These are phyloP conservation scores for Stephanodiscus minutulus DNA, from an alignment of 108 stramenopile species.

Conservation along the genomic window DNA sequence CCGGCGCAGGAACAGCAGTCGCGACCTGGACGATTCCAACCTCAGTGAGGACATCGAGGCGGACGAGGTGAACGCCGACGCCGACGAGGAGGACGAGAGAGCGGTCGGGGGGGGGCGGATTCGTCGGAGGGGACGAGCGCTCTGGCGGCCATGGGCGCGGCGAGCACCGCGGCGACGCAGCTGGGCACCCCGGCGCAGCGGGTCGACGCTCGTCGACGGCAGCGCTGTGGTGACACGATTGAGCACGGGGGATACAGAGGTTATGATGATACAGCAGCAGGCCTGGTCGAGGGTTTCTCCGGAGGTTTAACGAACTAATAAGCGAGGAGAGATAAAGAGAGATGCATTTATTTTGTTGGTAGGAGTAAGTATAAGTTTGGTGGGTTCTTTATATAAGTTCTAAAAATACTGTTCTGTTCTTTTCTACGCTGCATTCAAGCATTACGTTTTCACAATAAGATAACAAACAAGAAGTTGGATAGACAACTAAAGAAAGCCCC, in stretches of 20 bases:
- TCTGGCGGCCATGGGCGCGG: constrained; percentile 8
- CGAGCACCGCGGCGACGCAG: background rate
- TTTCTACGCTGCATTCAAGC: no score
- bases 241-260: constrained; percentile 33
- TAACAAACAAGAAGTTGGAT: no score
- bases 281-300: constrained; percentile 19
- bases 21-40: background rate
- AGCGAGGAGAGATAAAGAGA: no score
- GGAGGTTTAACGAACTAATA: background rate
- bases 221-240: constrained; percentile 27
- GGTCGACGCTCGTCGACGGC: background rate
- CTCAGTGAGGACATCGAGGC: constrained; percentile 2
- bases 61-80: constrained; percentile 5
- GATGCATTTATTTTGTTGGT: no score
- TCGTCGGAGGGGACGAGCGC: no score
- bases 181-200: background rate
- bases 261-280: constrained; percentile 28
- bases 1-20: background rate
- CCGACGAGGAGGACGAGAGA: background rate
- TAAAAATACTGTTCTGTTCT: no score
- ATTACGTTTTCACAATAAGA: no score
- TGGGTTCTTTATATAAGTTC: no score
- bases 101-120: no score
- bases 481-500: no score
- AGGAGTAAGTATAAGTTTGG: no score